phyloP scores from a whole-genome alignment of 192 early-diverging fungal species.

The Coemansia reversa region DNA sequence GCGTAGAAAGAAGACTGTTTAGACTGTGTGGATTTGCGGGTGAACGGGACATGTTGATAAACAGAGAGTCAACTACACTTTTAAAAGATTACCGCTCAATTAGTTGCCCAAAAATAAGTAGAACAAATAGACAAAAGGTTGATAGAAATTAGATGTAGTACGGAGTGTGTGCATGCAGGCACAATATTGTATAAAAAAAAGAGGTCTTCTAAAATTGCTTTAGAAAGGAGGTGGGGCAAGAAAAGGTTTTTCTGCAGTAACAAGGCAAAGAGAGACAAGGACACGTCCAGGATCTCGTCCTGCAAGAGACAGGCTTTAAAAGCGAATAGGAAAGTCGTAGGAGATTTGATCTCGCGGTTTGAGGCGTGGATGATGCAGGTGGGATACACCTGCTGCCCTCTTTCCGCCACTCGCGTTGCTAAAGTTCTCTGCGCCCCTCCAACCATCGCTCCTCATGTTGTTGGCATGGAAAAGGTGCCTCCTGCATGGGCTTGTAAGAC shows the following conservation, averaged over 20 bases:
- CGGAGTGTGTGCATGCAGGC: background rate
- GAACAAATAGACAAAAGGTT: background rate
- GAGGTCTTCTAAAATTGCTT: slow-evolving; percentile 4
- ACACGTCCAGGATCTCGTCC: background rate
- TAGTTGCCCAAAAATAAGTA: background rate
- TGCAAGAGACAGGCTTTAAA: background rate
- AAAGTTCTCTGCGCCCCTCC: background rate
- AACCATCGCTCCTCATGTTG: background rate
- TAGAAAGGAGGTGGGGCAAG: slow-evolving; percentile 9
- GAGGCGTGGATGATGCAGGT: background rate
- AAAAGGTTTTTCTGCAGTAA: background rate
- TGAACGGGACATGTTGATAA: slow-evolving; percentile 35
- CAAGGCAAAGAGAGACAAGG: background rate
- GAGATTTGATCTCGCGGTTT: background rate
- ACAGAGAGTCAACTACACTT: slow-evolving; percentile 7
- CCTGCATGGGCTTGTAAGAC: background rate
- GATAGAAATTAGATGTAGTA: background rate
- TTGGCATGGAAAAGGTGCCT: background rate
- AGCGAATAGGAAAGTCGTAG: background rate
- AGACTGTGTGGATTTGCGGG: slow-evolving; percentile 42
- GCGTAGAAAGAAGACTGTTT: slow-evolving; percentile 43
- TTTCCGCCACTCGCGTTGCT: background rate
- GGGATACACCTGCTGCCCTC: background rate
- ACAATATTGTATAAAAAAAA: background rate
- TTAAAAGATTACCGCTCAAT: background rate